phyloP scores from a whole-genome alignment of 805 yeast species.

The Nakazawaea holstii region DNA sequence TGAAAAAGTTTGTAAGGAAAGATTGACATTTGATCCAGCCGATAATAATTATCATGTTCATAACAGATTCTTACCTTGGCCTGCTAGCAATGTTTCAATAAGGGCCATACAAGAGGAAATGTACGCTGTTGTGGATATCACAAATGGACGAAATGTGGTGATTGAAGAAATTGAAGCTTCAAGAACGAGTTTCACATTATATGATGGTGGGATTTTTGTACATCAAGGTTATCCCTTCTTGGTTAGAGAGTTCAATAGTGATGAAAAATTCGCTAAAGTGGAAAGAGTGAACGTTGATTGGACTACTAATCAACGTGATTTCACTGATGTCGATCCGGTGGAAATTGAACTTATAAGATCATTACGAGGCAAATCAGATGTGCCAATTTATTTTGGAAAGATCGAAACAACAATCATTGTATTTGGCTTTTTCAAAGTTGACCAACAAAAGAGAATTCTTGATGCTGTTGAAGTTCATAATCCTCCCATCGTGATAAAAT shows the following conservation, averaged over 20 bases:
- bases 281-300: conserved; percentile 89
- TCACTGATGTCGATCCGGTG: conserved; percentile 85
- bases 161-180: conserved; percentile 88
- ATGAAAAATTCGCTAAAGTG: conserved; percentile 78
- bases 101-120: conserved; percentile 79
- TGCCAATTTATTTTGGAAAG: conserved; percentile 73
- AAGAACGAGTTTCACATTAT: conserved; percentile 83
- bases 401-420: conserved; percentile 71
- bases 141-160: conserved; percentile 68
- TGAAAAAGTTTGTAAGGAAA: conserved; percentile 31
- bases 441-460: conserved; percentile 67
- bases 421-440: conserved; percentile 90
- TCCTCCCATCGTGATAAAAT: conserved; percentile 66
- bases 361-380: conserved; percentile 35
- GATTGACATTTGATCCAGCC: conserved; percentile 35
- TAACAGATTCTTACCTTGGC: conserved; percentile 72
- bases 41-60: conserved; percentile 48
- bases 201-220: conserved; percentile 87
- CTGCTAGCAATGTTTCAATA: conserved; percentile 67
- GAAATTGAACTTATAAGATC: conserved; percentile 63
- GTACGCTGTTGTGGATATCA: conserved; percentile 87
- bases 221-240: conserved; percentile 92
- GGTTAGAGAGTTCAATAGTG: conserved; percentile 77
- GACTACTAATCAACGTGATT: conserved; percentile 89
- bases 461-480: conserved; percentile 91